phyloP scores from a whole-genome alignment of 768 basidiomycete species.

The Pisolithus tinctorius region DNA sequence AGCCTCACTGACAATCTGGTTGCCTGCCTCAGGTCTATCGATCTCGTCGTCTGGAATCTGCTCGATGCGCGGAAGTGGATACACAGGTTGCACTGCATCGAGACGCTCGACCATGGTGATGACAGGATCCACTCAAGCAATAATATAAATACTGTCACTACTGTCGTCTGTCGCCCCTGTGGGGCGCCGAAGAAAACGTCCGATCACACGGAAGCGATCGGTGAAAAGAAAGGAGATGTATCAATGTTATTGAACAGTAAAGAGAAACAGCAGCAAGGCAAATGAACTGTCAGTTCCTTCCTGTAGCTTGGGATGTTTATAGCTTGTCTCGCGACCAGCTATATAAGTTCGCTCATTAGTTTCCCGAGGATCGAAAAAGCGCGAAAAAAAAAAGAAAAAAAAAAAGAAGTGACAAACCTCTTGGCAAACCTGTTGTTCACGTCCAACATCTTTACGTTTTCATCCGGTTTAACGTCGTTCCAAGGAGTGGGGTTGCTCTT shows the following conservation, averaged over 20 bases:
- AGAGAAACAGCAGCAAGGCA: not conserved
- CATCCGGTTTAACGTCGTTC: slow-evolving; percentile 70
- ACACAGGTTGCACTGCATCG: slow-evolving; percentile 35
- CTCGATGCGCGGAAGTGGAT: slow-evolving; percentile 32
- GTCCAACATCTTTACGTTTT: slow-evolving; percentile 64
- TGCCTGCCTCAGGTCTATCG: slow-evolving; percentile 32
- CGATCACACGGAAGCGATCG: too few species aligned
- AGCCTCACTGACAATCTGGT: slow-evolving; percentile 26
- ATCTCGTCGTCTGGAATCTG: slow-evolving; percentile 35
- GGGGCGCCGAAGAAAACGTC: too few species aligned
- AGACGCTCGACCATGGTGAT: slow-evolving; percentile 35
- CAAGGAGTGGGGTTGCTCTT: slow-evolving; percentile 81
- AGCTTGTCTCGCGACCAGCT: slow-evolving; percentile 78
- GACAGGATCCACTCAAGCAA: not conserved
- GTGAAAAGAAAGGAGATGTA: not conserved
- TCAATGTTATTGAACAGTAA: not conserved
- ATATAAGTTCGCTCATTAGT: slow-evolving; percentile 6
- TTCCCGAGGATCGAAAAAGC: not conserved
- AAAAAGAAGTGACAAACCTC: slow-evolving; percentile 31
- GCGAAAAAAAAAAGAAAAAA: slow-evolving; percentile 1
- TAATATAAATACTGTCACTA: too few species aligned
- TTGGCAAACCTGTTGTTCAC: slow-evolving; percentile 73
- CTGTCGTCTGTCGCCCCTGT: too few species aligned
- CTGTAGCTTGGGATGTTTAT: slow-evolving; percentile 25
- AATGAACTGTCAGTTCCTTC: not conserved